phyloP scores from a whole-genome alignment of 1,139 yeast genomes.

The Saccharomycopsis crataegensis region DNA sequence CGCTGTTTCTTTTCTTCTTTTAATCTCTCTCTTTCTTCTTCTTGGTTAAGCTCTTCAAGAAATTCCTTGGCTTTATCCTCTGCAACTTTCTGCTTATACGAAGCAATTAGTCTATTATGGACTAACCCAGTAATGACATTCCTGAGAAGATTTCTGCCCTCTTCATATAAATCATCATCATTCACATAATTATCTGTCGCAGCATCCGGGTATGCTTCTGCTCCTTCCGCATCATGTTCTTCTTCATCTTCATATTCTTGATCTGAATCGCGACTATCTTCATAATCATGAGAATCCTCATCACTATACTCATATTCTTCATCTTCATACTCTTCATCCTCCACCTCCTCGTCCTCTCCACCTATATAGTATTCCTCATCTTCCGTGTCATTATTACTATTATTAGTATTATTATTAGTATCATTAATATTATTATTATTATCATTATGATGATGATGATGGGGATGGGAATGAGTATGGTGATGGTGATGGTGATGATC shows the following conservation, averaged over 20 bases:
- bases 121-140: conserved; percentile 63
- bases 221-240: conserved; percentile 32
- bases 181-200: conserved; percentile 24
- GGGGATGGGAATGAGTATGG: too few relatives aligned
- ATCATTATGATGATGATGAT: too few relatives aligned
- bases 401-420: conserved; percentile 9
- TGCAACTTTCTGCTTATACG: conserved; percentile 61
- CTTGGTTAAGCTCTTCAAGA: conserved; percentile 78
- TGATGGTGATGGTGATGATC: conserved; percentile 15
- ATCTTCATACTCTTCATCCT: neutral
- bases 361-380: conserved; percentile 26
- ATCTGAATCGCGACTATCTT: conserved; percentile 26
- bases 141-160: conserved; percentile 46
- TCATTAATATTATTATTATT: conserved; percentile 10
- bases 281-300: conserved; percentile 11
- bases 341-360: conserved; percentile 30
- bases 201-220: conserved; percentile 11
- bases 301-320: conserved; percentile 1
- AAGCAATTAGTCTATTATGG: conserved; percentile 55
- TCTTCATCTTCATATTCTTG: conserved; percentile 25
- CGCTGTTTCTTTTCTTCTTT: conserved; percentile 63
- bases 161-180: conserved; percentile 27
- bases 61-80: conserved; percentile 68
- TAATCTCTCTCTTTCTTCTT: conserved; percentile 59
- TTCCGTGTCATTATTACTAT: neutral